Conservation (phyloP, 2,329 filamentous ascomycete species). For the Exophiala aquamarina region DNA sequence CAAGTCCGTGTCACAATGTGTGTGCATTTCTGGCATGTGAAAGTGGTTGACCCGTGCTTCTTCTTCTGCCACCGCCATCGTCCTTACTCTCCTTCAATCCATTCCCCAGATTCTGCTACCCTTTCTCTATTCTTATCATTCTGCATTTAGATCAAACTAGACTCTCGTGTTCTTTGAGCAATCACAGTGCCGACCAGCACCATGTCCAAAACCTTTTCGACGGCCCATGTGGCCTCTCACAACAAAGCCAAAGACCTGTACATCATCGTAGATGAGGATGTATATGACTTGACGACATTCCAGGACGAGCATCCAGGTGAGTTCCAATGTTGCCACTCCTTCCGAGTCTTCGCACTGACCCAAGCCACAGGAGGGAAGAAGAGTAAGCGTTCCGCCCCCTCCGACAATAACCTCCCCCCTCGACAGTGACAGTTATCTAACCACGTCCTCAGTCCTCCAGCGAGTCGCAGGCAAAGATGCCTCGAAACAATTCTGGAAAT, state of each 20-base stretch:
- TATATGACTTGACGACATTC: constrained; percentile 91
- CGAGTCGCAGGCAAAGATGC: constrained; percentile 67
- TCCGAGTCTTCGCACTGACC: constrained; percentile 16
- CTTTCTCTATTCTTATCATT: background rate
- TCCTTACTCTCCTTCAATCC: background rate
- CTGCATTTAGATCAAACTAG: constrained; percentile 2
- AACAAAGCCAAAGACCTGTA: constrained; percentile 84
- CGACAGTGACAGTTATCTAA: constrained; percentile 1
- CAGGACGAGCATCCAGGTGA: constrained; percentile 73
- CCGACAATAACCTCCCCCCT: background rate
- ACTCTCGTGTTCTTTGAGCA: background rate
- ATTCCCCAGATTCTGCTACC: too few species aligned
- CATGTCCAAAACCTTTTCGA: constrained; percentile 87
- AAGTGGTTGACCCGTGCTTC: too few species aligned
- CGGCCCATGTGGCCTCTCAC: constrained; percentile 84
- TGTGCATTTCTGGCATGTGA: constrained; percentile 9
- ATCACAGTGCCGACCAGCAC: constrained; percentile 25
- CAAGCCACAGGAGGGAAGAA: constrained; percentile 64
- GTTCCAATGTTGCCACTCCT: constrained; percentile 13
- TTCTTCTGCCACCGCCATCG: too few species aligned
- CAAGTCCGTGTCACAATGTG: too few species aligned
- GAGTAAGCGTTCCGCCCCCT: constrained; percentile 48
- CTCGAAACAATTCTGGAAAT: constrained; percentile 68
- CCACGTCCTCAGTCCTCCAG: constrained; percentile 54
- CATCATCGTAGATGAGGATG: constrained; percentile 91